Evolutionary conservation across 371 early-diverging fungal genomes (phyloP).

Genomic region (Rhizopus sp.): DNA sequence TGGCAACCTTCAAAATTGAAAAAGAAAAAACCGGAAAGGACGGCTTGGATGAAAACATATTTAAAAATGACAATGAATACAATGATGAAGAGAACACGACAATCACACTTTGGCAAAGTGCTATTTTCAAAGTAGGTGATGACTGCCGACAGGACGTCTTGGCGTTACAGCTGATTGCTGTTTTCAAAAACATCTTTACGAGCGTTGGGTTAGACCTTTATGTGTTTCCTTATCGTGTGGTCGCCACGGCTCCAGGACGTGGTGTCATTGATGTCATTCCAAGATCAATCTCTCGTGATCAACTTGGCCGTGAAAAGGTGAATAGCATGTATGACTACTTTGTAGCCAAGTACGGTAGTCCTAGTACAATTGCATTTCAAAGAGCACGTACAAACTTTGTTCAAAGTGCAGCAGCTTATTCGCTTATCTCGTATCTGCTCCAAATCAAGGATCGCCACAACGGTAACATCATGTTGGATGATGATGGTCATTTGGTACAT

Average conservation of each 20-base stretch:
- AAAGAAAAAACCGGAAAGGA: conserved; percentile 55
- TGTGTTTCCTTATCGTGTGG: conserved; percentile 97
- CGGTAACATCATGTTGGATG: conserved; percentile 99
- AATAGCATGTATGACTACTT: conserved; percentile 97
- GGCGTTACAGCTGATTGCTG: conserved; percentile 96
- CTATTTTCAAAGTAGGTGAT: conserved; percentile 99
- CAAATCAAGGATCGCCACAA: conserved; percentile 99
- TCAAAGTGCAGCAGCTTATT: conserved; percentile 97
- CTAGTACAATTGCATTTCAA: conserved; percentile 90
- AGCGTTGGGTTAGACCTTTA: conserved; percentile 93
- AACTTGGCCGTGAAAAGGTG: conserved; percentile 97
- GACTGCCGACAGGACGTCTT: conserved; percentile 99
- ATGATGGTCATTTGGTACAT: conserved; percentile 96
- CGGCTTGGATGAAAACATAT: conserved; percentile 47
- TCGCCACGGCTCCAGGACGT: conserved; percentile 97
- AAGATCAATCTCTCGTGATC: conserved; percentile 96
- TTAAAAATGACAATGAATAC: conserved; percentile 24
- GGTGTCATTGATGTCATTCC: conserved; percentile 99
- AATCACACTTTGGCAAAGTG: conserved; percentile 64
- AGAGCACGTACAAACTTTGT: conserved; percentile 96
- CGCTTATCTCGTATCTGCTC: conserved; percentile 92
- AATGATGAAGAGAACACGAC: conserved; percentile 27
- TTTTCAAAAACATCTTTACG: conserved; percentile 97
- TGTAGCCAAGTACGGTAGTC: conserved; percentile 89
- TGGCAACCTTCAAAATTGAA: conserved; percentile 97